These are phyloP conservation scores for Cynanchum wilfordii DNA, from an alignment of 257 asterid species.

Conservation along the genomic window DNA sequence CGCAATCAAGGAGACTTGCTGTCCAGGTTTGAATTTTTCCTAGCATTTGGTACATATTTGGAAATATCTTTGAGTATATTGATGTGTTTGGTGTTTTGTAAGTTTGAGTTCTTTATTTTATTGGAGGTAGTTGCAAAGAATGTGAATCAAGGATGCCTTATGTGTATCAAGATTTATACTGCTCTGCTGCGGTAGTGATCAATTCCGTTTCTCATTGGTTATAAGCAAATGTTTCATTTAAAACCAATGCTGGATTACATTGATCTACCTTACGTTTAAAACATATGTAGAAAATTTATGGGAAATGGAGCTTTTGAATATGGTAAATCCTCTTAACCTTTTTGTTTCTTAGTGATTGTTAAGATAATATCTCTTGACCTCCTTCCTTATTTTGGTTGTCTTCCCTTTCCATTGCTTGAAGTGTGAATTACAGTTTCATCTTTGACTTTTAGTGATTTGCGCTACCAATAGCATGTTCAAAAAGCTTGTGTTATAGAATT, in stretches of 20 bases:
- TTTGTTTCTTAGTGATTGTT: background rate
- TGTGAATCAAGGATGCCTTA: background rate
- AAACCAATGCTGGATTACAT: background rate
- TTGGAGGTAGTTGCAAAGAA: background rate
- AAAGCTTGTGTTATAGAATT: conserved; percentile 7
- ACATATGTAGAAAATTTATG: background rate
- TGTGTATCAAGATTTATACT: too few species aligned
- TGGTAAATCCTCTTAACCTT: background rate
- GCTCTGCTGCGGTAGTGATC: too few species aligned
- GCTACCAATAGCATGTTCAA: background rate
- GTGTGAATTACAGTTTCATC: background rate
- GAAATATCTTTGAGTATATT: background rate
- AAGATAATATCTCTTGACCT: background rate
- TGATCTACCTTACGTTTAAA: background rate
- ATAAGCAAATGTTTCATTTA: background rate
- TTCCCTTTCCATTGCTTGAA: background rate
- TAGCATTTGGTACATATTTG: background rate
- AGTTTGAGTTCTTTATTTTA: background rate
- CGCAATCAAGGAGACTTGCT: conserved; percentile 96
- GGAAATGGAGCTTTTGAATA: background rate
- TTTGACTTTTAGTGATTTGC: background rate
- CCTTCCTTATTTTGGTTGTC: background rate
- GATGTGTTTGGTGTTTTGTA: background rate
- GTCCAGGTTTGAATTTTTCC: conserved; percentile 59
- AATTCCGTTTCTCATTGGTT: background rate